These are phyloP conservation scores for Corchorus olitorius DNA, from an alignment of 345 rosid genomes.

Conservation along the genomic window DNA sequence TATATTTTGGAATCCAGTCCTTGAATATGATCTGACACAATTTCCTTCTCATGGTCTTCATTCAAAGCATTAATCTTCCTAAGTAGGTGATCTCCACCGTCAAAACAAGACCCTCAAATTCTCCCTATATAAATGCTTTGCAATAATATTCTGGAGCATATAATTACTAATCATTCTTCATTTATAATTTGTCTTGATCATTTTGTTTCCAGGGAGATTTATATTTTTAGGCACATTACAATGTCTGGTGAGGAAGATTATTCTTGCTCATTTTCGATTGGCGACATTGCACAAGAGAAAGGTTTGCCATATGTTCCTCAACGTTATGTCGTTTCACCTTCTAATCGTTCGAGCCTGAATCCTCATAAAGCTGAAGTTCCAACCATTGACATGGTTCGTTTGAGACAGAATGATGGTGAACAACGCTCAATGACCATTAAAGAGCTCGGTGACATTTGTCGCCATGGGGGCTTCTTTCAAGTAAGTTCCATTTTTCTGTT, in stretches of 20 bases:
- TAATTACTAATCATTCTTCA: neutral
- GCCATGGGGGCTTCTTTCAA: conserved; percentile 53
- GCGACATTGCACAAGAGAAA: conserved; percentile 51
- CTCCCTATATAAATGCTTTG: neutral
- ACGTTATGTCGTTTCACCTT: conserved; percentile 38
- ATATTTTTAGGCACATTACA: neutral
- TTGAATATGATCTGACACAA: too few species aligned
- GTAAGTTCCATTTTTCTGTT: conserved; percentile 31
- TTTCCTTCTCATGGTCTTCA: neutral
- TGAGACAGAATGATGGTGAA: conserved; percentile 29
- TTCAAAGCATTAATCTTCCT: conserved; percentile 6
- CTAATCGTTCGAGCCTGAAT: conserved; percentile 26
- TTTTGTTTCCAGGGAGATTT: neutral
- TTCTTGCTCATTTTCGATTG: conserved; percentile 41
- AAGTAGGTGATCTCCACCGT: too few species aligned
- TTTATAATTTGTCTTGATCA: too few species aligned
- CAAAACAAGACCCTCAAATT: neutral
- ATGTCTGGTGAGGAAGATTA: conserved; percentile 34
- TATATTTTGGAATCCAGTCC: neutral
- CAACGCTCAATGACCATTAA: conserved; percentile 35
- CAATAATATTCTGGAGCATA: neutral
- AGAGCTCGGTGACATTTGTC: conserved; percentile 48
- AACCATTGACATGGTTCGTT: conserved; percentile 45
- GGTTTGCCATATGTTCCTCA: conserved; percentile 41
- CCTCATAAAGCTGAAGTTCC: conserved; percentile 36